Conservation (phyloP, 148 eudicot species). For the Camellia japonica region DNA sequence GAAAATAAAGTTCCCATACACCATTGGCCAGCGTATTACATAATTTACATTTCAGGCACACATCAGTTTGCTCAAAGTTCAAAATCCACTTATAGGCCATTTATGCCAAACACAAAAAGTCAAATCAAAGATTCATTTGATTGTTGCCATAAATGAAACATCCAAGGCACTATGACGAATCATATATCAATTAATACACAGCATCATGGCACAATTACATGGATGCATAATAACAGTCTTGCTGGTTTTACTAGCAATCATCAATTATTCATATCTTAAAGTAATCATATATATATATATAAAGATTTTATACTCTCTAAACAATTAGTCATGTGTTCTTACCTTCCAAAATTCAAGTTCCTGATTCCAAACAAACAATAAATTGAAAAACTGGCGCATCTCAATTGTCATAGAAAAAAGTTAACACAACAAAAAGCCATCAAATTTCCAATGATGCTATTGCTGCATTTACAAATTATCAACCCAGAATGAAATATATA, state of each 20-base stretch:
- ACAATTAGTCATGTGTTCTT: neutral
- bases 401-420: neutral
- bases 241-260: neutral
- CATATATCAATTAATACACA: neutral
- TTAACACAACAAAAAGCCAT: neutral
- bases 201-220: neutral
- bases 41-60: neutral
- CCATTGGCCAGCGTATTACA: neutral
- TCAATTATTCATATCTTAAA: neutral
- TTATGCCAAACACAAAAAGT: neutral
- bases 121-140: neutral
- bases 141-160: neutral
- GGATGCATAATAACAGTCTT: neutral
- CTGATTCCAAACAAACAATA: neutral
- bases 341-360: neutral
- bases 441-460: neutral
- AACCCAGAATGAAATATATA: neutral
- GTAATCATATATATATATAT: neutral
- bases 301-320: neutral
- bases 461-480: neutral
- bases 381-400: neutral
- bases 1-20: neutral
- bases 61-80: neutral
- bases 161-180: neutral
- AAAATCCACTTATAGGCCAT: conserved; percentile 3